Base-by-base conservation (phyloP, 1,284 basidiomycete genomes). In the Ustilago sp. region DNA sequence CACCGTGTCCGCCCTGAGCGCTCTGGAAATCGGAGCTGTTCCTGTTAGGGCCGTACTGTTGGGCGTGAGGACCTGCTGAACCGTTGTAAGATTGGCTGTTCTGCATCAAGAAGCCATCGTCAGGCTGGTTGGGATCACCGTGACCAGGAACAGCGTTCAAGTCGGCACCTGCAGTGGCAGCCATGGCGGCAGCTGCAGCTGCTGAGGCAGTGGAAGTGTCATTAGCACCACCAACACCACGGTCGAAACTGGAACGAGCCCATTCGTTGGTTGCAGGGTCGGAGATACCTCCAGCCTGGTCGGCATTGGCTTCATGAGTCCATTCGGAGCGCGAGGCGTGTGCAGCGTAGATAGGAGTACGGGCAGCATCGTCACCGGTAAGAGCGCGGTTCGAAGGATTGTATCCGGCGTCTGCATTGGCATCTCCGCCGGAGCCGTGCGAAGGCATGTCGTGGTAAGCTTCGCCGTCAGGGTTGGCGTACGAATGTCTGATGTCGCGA, bases 271-370 rank as follows among this genome's bases (percentile, higher is more conserved):
- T 68, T 8, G 62, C 66, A 0, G 68, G 50, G 19, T 76, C 74
- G 2, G 61, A 48, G 5, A 62, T 19, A 9, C 51, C 43, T 17
- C n/a, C 61, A 41, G 39, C 57, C 7, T 54, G 31, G 28, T 50
- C 48, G 28, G 28, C 28, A 32, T 50, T 39, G 41, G 56, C 54
- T 6, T 71, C 65, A 17, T 62, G 74, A 8, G 73, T 51, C 70
- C 75, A 77, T 38, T 67, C 61, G 36, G 71, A 70, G 9, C 71
- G 61, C 2, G 75, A 63, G 28, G 75, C 75, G 53, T 77, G 75
- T 8, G 63, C 57, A 31, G 75, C 75, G n/a, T 77, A 77, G 65
- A 77, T 77, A 54, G 75, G 75, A 1, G 75, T 77, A 15, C 67
- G 56, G 19, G 67, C 61, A 8, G 48, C 64, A 9, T 77, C 70